Base-by-base conservation (phyloP, 805 yeast genomes). In the Saturnispora ahearnii region DNA sequence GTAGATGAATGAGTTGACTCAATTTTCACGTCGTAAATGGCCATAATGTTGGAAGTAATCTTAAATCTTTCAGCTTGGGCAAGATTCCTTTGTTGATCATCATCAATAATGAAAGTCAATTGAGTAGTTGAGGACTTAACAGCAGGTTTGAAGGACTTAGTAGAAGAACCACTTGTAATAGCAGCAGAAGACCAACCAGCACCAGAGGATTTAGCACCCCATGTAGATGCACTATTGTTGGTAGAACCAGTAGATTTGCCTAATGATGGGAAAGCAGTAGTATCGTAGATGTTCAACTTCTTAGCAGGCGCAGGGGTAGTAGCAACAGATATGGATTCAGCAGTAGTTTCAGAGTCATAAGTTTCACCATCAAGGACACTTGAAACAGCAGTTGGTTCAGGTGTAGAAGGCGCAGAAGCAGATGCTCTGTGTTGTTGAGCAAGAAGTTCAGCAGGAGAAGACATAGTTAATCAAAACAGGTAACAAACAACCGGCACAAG, bases 1-100 rank as follows among this genome's bases (percentile, higher is more conserved):
- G 77, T 77, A 58, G 79, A 78, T 42, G 95, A 84, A 49, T 87
- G 72, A 48, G 96, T 87, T 49, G 95, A 84, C 64, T 89, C 96
- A 54, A 89, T 79, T 53, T 79, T 78, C 49, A 89, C 86, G 44
- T 74, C 69, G 53, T 81, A 74, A 33, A 72, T 66, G 51, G 78
- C 68, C 67, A 83, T 84, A 59, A 87, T 76, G 44, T 76, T 69
- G 45, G 77, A 72, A 54, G 88, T 70, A 54, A 87, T 76, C 61
- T 82, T 82, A 59, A 82, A 73, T 53, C 86, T 78, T 57, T 85
- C 93, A 22, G 80, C 73, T 58, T 82, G 81, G 44, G 76, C 65
- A 29, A 83, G 74, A 48, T 77, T 74, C 61, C 81, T 66, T 63
- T 86, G 91, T 55, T 83, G 82, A 48, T 79, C 81, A 50, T 78